Evolutionary conservation across 805 yeast genomes (phyloP).

Genomic region (Ogataea nitratoaversa): DNA sequence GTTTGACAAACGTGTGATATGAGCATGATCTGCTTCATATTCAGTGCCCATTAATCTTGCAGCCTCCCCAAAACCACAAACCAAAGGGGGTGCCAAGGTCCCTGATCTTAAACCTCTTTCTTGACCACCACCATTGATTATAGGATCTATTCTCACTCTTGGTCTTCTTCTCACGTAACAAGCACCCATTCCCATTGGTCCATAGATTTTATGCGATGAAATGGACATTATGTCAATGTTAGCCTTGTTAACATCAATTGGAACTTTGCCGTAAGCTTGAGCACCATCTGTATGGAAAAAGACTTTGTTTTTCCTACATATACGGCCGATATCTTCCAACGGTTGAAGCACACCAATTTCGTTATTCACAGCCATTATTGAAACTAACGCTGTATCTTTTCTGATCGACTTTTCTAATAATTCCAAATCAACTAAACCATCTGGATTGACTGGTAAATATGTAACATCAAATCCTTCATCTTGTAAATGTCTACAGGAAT

Average conservation of each 20-base stretch:
- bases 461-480: slow-evolving; percentile 98
- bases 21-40: slow-evolving; percentile 64
- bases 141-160: slow-evolving; percentile 92
- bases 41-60: slow-evolving; percentile 78
- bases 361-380: slow-evolving; percentile 95
- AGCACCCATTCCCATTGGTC: slow-evolving; percentile 98
- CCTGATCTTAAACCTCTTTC: slow-evolving; percentile 98
- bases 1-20: slow-evolving; percentile 66
- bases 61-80: slow-evolving; percentile 97
- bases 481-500: slow-evolving; percentile 89
- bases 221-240: slow-evolving; percentile 91
- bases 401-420: slow-evolving; percentile 79
- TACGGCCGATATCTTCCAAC: slow-evolving; percentile 82
- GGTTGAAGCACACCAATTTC: slow-evolving; percentile 99
- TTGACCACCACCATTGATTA: slow-evolving; percentile 97
- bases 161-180: slow-evolving; percentile 95
- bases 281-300: slow-evolving; percentile 98
- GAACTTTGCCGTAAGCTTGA: slow-evolving; percentile 93
- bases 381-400: slow-evolving; percentile 85
- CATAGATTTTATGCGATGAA: slow-evolving; percentile 94
- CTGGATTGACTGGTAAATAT: slow-evolving; percentile 74
- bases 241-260: slow-evolving; percentile 86
- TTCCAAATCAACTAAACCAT: slow-evolving; percentile 77
- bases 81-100: slow-evolving; percentile 93
- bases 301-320: slow-evolving; percentile 83